Base-by-base conservation (phyloP, 2,329 filamentous ascomycete genomes). In the Calycina marina region DNA sequence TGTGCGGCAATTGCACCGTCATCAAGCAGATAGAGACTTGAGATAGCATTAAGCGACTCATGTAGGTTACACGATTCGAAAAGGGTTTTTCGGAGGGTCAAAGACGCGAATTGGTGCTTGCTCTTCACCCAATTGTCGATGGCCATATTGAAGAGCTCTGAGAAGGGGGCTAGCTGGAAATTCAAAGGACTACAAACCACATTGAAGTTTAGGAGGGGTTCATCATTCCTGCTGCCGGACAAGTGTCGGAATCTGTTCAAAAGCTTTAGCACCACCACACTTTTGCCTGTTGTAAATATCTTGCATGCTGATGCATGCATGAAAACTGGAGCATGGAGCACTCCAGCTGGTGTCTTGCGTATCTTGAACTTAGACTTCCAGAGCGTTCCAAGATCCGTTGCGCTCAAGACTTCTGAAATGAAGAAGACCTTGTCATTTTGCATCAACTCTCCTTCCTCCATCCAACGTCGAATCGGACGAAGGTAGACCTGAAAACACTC, bases 261-360 rank as follows among this genome's bases (percentile, higher is more conserved):
- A 29, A 77, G 69, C 38, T 76, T 77, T n/a, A 94, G 58, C 27
- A 94, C 78, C 1, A 90, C 72, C 34, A 90, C 76, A 45, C 79
- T 92, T 55, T 94, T 94, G 0, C 88, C 88, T 2, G 83, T 77
- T 1, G 77, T 84, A 46, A 93, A 88, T 22, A 94, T 83, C 40
- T 75, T 79, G 14, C 62, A 58, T 0, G 72, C 72, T 2, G 76
- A 69, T 2, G 76, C 66, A 24, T 75, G 70, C 4, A 94, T 62
- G 42, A 93, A 94, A 3, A 59, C 65, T 0, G 88, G 86, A 0
- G 77, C 75, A 44, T 78, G 72, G 1, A 85, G 53, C 2, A 58
- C 56, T 11, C 75, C 72, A 25, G 72, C 61, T 3, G 65, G 54
- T 1, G 73, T 71, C 9, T 59, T 62, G 15, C 76, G 70, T 10